Conservation (phyloP, 352 stramenopile genomes). For the Globisporangium emineosum region DNA sequence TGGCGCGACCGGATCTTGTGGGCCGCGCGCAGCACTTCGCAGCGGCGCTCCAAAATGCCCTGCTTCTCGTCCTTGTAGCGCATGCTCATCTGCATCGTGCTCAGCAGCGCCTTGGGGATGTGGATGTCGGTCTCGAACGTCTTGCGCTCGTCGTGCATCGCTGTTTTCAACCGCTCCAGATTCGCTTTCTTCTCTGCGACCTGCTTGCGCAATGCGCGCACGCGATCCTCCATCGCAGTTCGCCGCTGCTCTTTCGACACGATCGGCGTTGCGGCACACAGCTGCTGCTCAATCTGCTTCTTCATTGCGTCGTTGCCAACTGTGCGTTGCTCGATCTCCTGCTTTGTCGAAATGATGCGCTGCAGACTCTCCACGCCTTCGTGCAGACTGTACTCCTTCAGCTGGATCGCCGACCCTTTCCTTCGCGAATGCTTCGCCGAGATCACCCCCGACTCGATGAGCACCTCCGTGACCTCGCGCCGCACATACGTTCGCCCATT, state of each 20-base stretch:
- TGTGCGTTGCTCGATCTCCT: constrained; percentile 47
- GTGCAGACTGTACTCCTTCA: constrained; percentile 78
- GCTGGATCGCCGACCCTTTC: constrained; percentile 70
- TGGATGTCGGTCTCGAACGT: constrained; percentile 82
- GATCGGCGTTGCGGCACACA: constrained; percentile 33
- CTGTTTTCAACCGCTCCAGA: constrained; percentile 46
- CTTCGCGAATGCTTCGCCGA: constrained; percentile 61
- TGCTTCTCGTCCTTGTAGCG: constrained; percentile 83
- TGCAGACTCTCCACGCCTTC: constrained; percentile 71
- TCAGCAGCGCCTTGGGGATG: constrained; percentile 71
- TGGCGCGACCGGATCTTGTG: constrained; percentile 83
- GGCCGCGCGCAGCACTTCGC: constrained; percentile 68
- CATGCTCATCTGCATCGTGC: constrained; percentile 79
- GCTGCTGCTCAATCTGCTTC: constrained; percentile 46
- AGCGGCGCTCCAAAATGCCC: constrained; percentile 70
- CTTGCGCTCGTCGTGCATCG: constrained; percentile 73
- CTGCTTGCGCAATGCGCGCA: constrained; percentile 43
- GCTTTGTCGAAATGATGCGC: constrained; percentile 39
- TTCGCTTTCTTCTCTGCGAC: constrained; percentile 57
- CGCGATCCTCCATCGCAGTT: constrained; percentile 41
- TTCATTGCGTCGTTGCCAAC: constrained; percentile 42
- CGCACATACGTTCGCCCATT: constrained; percentile 62
- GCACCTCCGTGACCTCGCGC: constrained; percentile 61
- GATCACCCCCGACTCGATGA: constrained; percentile 66
- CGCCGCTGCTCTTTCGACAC: constrained; percentile 53